Percentiles rank a stretch among this genome's conserved stretches.
Conservation (phyloP, 768 basidiomycete species). For the Myochromella boudieri region DNA sequence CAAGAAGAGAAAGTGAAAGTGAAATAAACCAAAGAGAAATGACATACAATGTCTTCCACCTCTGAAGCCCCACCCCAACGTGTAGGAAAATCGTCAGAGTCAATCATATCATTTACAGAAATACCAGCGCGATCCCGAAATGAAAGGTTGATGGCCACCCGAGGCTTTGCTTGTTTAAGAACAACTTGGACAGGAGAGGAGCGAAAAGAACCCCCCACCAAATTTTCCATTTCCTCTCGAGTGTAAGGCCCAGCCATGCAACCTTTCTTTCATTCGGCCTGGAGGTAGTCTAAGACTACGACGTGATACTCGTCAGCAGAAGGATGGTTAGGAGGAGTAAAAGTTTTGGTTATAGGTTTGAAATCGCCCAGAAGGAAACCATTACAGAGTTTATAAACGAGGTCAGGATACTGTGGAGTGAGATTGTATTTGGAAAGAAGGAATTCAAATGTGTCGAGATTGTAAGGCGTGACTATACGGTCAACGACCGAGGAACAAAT, state of each 20-base stretch:
- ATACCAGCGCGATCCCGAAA: not conserved
- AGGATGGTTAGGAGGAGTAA: constrained; percentile 5
- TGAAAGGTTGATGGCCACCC: not conserved
- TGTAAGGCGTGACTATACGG: constrained; percentile 29
- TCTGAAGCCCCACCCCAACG: not conserved
- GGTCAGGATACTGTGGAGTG: constrained; percentile 22
- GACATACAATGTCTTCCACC: not conserved
- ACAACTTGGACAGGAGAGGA: not conserved
- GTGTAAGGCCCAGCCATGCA: constrained; percentile 4
- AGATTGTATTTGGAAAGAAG: constrained; percentile 24
- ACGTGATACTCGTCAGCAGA: not conserved
- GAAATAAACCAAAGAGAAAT: not conserved
- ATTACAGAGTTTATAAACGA: constrained; percentile 25
- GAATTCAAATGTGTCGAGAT: constrained; percentile 23
- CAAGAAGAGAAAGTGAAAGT: not conserved
- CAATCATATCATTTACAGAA: constrained; percentile 6
- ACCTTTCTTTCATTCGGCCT: not conserved
- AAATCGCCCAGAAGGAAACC: constrained; percentile 35
- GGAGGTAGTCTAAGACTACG: not conserved
- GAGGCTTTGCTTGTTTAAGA: not conserved
- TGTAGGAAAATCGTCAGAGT: constrained; percentile 2
- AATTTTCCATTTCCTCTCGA: not conserved
- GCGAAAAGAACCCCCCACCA: not conserved
- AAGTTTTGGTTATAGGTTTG: constrained; percentile 13
- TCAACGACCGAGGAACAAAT: constrained; percentile 22